These are phyloP conservation scores for Trichoderma aggressivum DNA, from an alignment of 2,329 filamentous ascomycete genomes.

Conservation along the genomic window DNA sequence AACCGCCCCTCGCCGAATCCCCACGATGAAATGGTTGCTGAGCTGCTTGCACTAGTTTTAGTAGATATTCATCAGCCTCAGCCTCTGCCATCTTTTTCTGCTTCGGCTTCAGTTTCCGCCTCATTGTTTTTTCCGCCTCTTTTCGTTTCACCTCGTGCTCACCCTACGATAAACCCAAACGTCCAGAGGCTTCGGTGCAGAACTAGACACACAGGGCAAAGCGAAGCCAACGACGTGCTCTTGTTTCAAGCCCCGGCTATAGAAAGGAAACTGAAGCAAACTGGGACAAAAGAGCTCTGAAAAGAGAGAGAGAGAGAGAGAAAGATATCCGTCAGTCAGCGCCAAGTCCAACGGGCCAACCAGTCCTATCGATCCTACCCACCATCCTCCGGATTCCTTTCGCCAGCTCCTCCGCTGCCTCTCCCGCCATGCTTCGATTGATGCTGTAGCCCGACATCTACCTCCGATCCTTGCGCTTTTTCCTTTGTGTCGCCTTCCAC, in stretches of 20 bases:
- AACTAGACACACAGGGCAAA: neutral
- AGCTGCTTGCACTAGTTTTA: neutral
- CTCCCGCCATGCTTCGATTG: conserved; percentile 17
- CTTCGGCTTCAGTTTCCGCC: neutral
- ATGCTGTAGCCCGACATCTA: conserved; percentile 9
- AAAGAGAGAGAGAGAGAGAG: neutral
- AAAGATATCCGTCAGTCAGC: neutral
- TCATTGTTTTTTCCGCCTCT: neutral
- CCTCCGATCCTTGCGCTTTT: neutral
- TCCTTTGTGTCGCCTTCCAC: conserved; percentile 11
- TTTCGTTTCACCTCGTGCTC: neutral
- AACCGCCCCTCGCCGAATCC: conserved; percentile 20
- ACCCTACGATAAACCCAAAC: neutral
- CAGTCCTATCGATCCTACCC: neutral
- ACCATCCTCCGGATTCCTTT: neutral
- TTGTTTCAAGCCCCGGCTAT: neutral
- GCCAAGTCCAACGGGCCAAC: conserved; percentile 5
- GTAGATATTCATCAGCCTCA: conserved; percentile 11
- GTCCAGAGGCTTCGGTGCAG: neutral
- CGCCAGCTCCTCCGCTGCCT: neutral
- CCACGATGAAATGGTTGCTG: conserved; percentile 12
- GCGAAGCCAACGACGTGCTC: neutral
- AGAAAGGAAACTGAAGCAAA: neutral
- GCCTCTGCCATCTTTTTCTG: neutral
- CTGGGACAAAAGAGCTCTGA: neutral